A percentile compares a stretch with the other conserved stretches of the same genome.
phyloP scores from a whole-genome alignment of 2,329 filamentous ascomycete species.

The Chaetomium olivaceum region DNA sequence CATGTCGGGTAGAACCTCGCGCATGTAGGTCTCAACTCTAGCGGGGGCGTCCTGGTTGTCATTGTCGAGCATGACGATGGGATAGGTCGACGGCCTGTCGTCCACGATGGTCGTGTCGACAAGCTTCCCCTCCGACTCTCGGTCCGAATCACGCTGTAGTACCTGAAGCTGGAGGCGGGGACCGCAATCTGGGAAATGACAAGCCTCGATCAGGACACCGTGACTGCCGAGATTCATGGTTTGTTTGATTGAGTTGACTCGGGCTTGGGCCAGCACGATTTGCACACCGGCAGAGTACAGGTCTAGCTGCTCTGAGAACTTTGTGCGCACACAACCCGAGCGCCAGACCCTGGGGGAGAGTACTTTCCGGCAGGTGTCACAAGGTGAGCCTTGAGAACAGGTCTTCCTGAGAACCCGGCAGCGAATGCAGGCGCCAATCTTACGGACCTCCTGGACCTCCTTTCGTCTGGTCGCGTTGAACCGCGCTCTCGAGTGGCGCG shows the following conservation, averaged over 20 bases:
- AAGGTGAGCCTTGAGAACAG: constrained; percentile 64
- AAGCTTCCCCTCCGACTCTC: constrained; percentile 38
- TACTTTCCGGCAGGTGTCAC: constrained; percentile 64
- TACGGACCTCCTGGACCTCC: constrained; percentile 65
- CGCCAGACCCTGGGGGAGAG: constrained; percentile 66
- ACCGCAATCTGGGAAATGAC: constrained; percentile 55
- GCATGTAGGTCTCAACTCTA: constrained; percentile 62
- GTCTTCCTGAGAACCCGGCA: constrained; percentile 67
- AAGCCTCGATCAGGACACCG: constrained; percentile 56
- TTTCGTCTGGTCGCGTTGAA: constrained; percentile 61
- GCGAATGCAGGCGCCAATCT: constrained; percentile 65
- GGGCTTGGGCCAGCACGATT: constrained; percentile 60
- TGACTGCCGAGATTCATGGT: constrained; percentile 51
- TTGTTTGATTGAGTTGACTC: constrained; percentile 57
- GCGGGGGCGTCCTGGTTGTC: constrained; percentile 60
- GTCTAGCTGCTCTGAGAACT: constrained; percentile 61
- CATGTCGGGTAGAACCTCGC: constrained; percentile 57
- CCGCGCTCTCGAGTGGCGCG: constrained; percentile 56
- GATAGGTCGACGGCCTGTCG: constrained; percentile 26
- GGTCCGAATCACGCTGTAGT: constrained; percentile 42
- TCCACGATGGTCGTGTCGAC: constrained; percentile 31
- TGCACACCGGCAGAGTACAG: constrained; percentile 66
- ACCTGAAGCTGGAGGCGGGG: constrained; percentile 48
- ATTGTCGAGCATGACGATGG: constrained; percentile 59
- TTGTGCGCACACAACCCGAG: constrained; percentile 62